Evolutionary conservation across 495 filamentous ascomycete species (phyloP), one percentile per base, ranked within the genome.

Genomic region (Aspergillus panamensis): DNA sequence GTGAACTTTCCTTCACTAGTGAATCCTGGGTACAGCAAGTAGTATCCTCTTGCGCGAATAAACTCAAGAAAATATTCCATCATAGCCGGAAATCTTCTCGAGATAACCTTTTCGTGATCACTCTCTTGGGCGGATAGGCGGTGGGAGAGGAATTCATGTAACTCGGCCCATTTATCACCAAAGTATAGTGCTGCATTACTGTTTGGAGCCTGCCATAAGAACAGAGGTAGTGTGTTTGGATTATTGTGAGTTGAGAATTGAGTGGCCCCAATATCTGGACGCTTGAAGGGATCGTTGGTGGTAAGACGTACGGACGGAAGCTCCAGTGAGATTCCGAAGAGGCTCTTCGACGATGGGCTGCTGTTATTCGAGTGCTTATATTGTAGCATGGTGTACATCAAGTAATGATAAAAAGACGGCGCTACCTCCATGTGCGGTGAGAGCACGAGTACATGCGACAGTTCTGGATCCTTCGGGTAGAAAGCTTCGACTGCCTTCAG

Each of bases 141-240:
- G 17, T 77, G 73, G 7, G 82, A 80, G 3, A 92, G 79, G 49
- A 93, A 89, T 14, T 81, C 79, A 65, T 96, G 89, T 14, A 95
- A 78, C 58, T 92, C 88, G 16, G 79, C 73, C 91, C 91, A 96
- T 66, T 87, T 89, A 33, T 90, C 84, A 20, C 90, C 90, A 51
- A 91, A 87, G 68, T 89, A 90, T 14, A 96, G 77, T 10, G 85
- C 82, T 1, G 90, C 90, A 62, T 91, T 87, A 64, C 84, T 87
- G 65, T 85, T 87, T 17, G 91, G 91, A 39, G 87, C 82, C 72
- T 95, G 87, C 87, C 88, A 95, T 3, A 92, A 73, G 61, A 93
- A 92, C 0, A 86, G 80, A 0, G 82, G 79, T 3, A 77, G 50
- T 13, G 58, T 61, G 6, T 75, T 63, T 30, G 64, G 44, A 0